Percentiles rank a stretch among this genome's conserved stretches.
Conservation (phyloP, 345 rosid genomes). For the Salix udensis region DNA sequence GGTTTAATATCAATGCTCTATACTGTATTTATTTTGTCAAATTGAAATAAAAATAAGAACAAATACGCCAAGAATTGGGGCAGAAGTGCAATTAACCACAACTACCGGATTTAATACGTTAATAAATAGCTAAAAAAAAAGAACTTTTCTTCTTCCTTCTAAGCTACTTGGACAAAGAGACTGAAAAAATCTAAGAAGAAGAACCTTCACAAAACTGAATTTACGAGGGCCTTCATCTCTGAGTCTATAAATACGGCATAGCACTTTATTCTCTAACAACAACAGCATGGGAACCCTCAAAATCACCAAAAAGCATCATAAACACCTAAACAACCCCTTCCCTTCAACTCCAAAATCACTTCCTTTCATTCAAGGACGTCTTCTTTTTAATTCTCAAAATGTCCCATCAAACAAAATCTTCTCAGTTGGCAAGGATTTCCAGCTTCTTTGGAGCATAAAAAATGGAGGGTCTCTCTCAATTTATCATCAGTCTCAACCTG, state of each 20-base stretch:
- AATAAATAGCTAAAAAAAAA: background rate
- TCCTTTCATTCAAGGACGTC: constrained; percentile 47
- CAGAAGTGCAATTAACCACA: background rate
- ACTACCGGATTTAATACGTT: too few relatives aligned
- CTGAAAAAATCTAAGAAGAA: too few relatives aligned
- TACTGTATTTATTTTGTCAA: background rate
- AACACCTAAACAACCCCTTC: constrained; percentile 61
- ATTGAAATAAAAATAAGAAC: background rate
- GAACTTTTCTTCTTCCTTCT: background rate
- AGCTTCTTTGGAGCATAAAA: constrained; percentile 45
- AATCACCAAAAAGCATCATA: constrained; percentile 54
- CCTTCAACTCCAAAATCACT: constrained; percentile 45
- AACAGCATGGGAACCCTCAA: constrained; percentile 37
- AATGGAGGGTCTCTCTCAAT: constrained; percentile 49
- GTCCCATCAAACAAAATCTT: constrained; percentile 28
- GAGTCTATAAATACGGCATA: constrained; percentile 5
- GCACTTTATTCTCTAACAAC: background rate
- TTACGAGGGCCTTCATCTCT: background rate
- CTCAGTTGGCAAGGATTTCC: constrained; percentile 50
- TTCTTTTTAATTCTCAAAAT: constrained; percentile 25
- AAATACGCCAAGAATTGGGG: background rate
- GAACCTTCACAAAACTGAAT: too few relatives aligned
- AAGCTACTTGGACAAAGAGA: too few relatives aligned
- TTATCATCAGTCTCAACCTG: constrained; percentile 40
- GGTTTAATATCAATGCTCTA: background rate